phyloP scores from a whole-genome alignment of 2,329 filamentous ascomycete genomes.

The Alternaria atra region DNA sequence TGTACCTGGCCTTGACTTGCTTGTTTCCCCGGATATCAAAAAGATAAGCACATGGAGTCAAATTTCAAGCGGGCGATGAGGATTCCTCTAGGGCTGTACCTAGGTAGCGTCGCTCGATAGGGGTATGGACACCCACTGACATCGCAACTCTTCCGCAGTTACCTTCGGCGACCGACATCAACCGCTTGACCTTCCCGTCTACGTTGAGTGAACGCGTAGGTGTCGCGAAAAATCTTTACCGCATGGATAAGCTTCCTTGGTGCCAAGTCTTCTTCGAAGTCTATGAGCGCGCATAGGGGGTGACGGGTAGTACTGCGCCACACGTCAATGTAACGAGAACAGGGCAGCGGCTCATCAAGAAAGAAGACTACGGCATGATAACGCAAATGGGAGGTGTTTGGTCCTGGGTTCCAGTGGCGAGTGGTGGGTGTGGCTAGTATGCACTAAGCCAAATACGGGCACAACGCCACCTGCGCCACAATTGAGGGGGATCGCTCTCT shows the following conservation, averaged over 20 bases:
- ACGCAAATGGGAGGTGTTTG: not conserved
- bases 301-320: not conserved
- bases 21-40: conserved; percentile 5
- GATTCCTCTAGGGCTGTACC: not conserved
- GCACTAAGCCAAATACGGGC: not conserved
- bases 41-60: not conserved
- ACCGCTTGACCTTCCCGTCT: not conserved
- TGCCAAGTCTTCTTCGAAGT: not conserved
- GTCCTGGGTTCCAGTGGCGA: not conserved
- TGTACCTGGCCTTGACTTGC: conserved; percentile 20
- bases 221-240: not conserved
- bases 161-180: not conserved
- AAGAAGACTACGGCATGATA: not conserved
- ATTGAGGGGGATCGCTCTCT: conserved; percentile 11
- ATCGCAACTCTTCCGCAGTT: not conserved
- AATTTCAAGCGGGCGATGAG: not conserved
- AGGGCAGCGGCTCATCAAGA: not conserved
- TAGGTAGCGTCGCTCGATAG: not conserved
- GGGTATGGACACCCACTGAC: not conserved
- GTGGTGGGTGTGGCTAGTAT: not conserved
- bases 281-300: not conserved
- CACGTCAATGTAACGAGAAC: not conserved
- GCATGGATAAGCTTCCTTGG: not conserved
- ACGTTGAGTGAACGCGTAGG: not conserved
- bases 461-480: conserved; percentile 8